phyloP scores from a whole-genome alignment of 305 asterid species.

The Solanum chacoense region DNA sequence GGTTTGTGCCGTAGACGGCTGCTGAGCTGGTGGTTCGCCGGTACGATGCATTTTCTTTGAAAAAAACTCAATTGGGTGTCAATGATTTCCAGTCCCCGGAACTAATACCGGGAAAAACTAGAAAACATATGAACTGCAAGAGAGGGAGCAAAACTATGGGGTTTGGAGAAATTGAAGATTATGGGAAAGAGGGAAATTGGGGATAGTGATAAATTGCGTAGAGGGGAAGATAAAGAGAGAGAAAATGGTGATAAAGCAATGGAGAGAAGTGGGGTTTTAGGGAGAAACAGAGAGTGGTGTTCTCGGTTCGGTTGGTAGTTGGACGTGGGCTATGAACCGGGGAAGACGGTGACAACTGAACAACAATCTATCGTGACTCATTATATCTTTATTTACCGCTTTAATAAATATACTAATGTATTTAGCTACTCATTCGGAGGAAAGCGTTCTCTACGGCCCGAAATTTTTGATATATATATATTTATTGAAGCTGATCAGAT shows the following conservation, averaged over 20 bases:
- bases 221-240: background rate
- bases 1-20: slow-evolving; percentile 25
- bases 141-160: background rate
- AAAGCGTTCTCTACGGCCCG: no score
- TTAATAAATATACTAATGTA: no score
- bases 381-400: no score
- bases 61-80: background rate
- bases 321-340: background rate
- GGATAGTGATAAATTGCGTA: background rate
- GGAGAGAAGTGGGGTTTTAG: background rate
- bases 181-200: background rate
- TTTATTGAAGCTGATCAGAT: no score
- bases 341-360: background rate
- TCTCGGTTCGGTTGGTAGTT: background rate
- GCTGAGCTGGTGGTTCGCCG: slow-evolving; percentile 17
- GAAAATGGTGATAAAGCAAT: background rate
- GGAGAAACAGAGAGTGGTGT: background rate
- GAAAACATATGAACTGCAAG: background rate
- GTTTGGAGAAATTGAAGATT: background rate
- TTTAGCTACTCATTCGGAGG: no score
- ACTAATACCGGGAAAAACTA: background rate
- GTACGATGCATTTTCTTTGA: background rate
- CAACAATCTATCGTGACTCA: background rate
- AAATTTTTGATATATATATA: no score
- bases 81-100: background rate